These are phyloP conservation scores for Echinochloa phyllopogon DNA, from an alignment of 176 grass and related monocot species.

Conservation along the genomic window DNA sequence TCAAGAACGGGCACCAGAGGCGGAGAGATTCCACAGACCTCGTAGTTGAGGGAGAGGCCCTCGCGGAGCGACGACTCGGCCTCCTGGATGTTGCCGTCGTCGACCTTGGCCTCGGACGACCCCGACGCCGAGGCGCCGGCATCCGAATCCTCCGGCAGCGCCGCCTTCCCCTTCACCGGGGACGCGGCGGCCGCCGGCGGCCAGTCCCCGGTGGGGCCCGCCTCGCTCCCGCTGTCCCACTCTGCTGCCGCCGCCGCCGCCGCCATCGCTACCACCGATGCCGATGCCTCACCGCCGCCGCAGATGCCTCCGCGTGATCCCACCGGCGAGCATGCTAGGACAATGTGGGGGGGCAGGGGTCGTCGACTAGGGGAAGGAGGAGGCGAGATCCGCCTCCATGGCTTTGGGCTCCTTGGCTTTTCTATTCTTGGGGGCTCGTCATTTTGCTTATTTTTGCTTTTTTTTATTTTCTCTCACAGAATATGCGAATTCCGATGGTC, in stretches of 20 bases:
- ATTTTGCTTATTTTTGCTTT: neutral
- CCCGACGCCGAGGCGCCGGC: conserved; percentile 51
- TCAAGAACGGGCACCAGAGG: neutral
- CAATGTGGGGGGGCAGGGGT: conserved; percentile 1
- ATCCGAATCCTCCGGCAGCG: conserved; percentile 51
- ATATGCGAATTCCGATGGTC: neutral
- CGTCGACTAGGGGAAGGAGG: conserved; percentile 17
- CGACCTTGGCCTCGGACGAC: conserved; percentile 67
- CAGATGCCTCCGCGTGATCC: conserved; percentile 9
- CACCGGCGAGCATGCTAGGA: conserved; percentile 45
- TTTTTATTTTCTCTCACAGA: neutral
- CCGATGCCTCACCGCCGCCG: conserved; percentile 26
- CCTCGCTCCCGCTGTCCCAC: conserved; percentile 49
- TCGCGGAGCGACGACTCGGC: conserved; percentile 97
- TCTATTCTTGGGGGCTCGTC: conserved; percentile 39
- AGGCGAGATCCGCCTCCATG: conserved; percentile 55
- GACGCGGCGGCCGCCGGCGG: conserved; percentile 47
- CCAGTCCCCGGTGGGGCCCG: conserved; percentile 29
- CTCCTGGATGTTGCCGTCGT: conserved; percentile 96
- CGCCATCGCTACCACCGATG: conserved; percentile 18
- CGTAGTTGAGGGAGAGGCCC: conserved; percentile 98
- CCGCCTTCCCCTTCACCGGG: conserved; percentile 60
- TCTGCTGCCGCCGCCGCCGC: conserved; percentile 31
- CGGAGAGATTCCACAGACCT: conserved; percentile 47
- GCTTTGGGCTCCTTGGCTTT: conserved; percentile 28